phyloP scores from a whole-genome alignment of 768 basidiomycete species.

The Phlegmacium glaucopus region DNA sequence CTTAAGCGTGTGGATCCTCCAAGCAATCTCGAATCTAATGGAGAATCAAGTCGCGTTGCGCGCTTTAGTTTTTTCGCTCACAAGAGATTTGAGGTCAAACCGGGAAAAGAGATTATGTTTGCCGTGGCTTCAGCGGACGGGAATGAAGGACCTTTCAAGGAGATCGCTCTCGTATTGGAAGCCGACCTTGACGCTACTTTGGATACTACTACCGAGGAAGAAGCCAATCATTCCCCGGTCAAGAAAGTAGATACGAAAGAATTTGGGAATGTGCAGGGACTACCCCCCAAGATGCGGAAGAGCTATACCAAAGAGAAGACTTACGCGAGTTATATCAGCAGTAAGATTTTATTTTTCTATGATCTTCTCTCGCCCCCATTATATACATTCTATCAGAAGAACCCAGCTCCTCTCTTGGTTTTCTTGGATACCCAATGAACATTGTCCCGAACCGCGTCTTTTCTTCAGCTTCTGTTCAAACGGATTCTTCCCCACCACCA shows the following conservation, averaged over 20 bases:
- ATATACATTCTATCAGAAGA: slow-evolving; percentile 7
- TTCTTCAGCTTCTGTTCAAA: slow-evolving; percentile 19
- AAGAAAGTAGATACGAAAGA: slow-evolving; percentile 1
- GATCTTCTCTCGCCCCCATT: not conserved
- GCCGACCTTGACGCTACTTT: slow-evolving; percentile 42
- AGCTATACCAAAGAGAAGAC: slow-evolving; percentile 10
- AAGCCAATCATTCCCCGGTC: not conserved
- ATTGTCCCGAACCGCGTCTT: slow-evolving; percentile 17
- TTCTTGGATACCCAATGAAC: slow-evolving; percentile 15
- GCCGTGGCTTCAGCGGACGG: slow-evolving; percentile 38
- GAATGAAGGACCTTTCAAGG: slow-evolving; percentile 29
- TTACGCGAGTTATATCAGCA: slow-evolving; percentile 11
- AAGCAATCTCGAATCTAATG: slow-evolving; percentile 43
- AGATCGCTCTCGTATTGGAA: slow-evolving; percentile 56
- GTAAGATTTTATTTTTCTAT: slow-evolving; percentile 5
- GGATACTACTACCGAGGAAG: slow-evolving; percentile 22
- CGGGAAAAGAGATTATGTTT: slow-evolving; percentile 68
- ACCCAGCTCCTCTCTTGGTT: slow-evolving; percentile 8
- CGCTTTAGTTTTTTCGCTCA: slow-evolving; percentile 65
- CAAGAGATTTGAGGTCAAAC: slow-evolving; percentile 67
- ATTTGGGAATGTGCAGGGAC: slow-evolving; percentile 10
- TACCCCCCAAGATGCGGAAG: slow-evolving; percentile 26
- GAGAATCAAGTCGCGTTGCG: slow-evolving; percentile 34
- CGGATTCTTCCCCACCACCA: slow-evolving; percentile 11
- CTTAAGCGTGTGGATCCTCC: slow-evolving; percentile 55